Evolutionary conservation across 2,329 filamentous ascomycete genomes (phyloP).

Genomic region (Lojkania enalia): DNA sequence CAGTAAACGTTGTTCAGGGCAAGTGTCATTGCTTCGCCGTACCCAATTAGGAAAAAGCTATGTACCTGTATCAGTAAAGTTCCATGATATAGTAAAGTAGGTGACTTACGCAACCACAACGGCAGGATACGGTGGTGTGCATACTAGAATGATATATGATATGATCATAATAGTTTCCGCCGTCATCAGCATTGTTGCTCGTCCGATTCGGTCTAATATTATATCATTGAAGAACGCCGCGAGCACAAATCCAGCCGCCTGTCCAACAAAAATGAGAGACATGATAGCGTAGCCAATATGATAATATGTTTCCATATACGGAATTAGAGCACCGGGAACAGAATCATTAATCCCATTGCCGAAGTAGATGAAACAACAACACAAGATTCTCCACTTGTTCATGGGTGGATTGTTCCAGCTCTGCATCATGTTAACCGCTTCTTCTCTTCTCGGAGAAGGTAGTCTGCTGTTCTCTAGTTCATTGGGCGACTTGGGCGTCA

Average conservation of each 20-base stretch:
- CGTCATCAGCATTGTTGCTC: slow-evolving; percentile 65
- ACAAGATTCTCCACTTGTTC: slow-evolving; percentile 71
- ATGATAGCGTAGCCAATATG: slow-evolving; percentile 76
- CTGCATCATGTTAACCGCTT: slow-evolving; percentile 54
- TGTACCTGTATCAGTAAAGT: slow-evolving; percentile 6
- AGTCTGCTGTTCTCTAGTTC: slow-evolving; percentile 61
- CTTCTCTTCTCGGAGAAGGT: slow-evolving; percentile 48
- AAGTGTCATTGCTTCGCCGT: slow-evolving; percentile 55
- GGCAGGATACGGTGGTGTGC: slow-evolving; percentile 69
- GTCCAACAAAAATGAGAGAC: slow-evolving; percentile 79
- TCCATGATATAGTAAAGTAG: not conserved
- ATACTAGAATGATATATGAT: slow-evolving; percentile 68
- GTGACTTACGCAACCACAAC: slow-evolving; percentile 57
- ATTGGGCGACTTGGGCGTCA: slow-evolving; percentile 40
- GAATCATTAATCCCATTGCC: slow-evolving; percentile 72
- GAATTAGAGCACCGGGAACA: slow-evolving; percentile 75
- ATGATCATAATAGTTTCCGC: slow-evolving; percentile 60
- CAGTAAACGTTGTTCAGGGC: slow-evolving; percentile 62
- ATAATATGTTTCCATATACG: slow-evolving; percentile 78
- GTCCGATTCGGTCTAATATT: slow-evolving; percentile 65
- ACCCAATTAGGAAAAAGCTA: slow-evolving; percentile 69
- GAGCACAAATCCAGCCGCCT: slow-evolving; percentile 74
- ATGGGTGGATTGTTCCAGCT: slow-evolving; percentile 62
- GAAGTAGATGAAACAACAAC: slow-evolving; percentile 67
- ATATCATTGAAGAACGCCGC: slow-evolving; percentile 71